Percentiles rank a stretch among this genome's conserved stretches.
phyloP scores from a whole-genome alignment of 202 grass and related monocot genomes.

The Musa balbisiana region DNA sequence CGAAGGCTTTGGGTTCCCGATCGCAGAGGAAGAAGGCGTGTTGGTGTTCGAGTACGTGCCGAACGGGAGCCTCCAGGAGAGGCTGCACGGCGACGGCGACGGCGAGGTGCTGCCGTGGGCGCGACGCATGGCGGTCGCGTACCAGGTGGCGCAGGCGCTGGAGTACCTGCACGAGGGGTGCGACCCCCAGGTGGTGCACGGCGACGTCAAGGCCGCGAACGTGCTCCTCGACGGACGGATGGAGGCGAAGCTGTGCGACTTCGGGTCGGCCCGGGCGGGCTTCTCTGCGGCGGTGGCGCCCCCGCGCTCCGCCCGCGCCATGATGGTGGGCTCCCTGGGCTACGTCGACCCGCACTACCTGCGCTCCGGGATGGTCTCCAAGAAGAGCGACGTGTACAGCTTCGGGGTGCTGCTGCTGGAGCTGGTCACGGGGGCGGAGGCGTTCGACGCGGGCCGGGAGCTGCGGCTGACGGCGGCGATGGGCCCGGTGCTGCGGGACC shows the following conservation, averaged over 20 bases:
- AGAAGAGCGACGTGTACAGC: slow-evolving; percentile 83
- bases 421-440: slow-evolving; percentile 54
- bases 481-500: slow-evolving; percentile 15
- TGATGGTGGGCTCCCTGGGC: slow-evolving; percentile 65
- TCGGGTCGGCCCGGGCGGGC: slow-evolving; percentile 65
- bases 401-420: slow-evolving; percentile 88
- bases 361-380: slow-evolving; percentile 61
- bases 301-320: slow-evolving; percentile 15
- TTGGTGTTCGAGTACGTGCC: slow-evolving; percentile 86
- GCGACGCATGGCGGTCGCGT: slow-evolving; percentile 52
- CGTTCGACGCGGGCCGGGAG: slow-evolving; percentile 47
- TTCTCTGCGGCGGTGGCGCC: slow-evolving; percentile 39
- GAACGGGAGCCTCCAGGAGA: slow-evolving; percentile 66
- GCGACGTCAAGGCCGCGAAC: slow-evolving; percentile 91
- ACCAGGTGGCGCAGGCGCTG: slow-evolving; percentile 59
- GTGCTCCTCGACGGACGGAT: slow-evolving; percentile 62
- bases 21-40: slow-evolving; percentile 65
- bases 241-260: slow-evolving; percentile 88
- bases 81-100: slow-evolving; percentile 39
- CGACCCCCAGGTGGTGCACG: slow-evolving; percentile 50
- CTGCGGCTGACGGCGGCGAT: slow-evolving; percentile 42
- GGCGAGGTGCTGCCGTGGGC: slow-evolving; percentile 35
- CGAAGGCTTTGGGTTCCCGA: not conserved
- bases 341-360: slow-evolving; percentile 80
- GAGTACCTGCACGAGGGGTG: slow-evolving; percentile 77